Percentiles rank a stretch among this genome's conserved stretches.
Evolutionary conservation across 192 early-diverging fungal species (phyloP).

Genomic region (Lobulomyces angularis): DNA sequence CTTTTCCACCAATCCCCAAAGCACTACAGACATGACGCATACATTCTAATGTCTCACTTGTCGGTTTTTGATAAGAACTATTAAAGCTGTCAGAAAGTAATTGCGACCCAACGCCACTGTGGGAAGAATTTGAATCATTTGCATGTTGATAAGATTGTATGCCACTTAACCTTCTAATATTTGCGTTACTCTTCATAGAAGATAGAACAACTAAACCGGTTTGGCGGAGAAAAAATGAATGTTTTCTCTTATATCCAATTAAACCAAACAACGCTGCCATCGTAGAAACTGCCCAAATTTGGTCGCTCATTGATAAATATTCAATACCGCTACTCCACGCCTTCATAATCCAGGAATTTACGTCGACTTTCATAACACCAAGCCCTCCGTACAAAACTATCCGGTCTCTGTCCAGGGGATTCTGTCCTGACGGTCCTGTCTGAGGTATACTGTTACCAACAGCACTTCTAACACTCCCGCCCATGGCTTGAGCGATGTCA

Average conservation of each 20-base stretch:
- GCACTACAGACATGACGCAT: slow-evolving; percentile 56
- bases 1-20: slow-evolving; percentile 49
- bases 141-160: slow-evolving; percentile 6
- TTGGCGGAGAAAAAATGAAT: slow-evolving; percentile 60
- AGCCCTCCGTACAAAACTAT: slow-evolving; percentile 22
- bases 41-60: slow-evolving; percentile 47
- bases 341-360: slow-evolving; percentile 52
- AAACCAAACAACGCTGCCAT: slow-evolving; percentile 47
- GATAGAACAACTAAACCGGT: slow-evolving; percentile 24
- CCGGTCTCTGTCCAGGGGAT: too few relatives aligned
- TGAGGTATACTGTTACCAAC: slow-evolving; percentile 1
- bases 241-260: slow-evolving; percentile 48
- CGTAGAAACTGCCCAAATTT: slow-evolving; percentile 33
- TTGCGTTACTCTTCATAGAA: slow-evolving; percentile 9
- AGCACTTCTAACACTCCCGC: slow-evolving; percentile 2
- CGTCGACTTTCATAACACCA: slow-evolving; percentile 33
- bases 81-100: neutral
- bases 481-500: slow-evolving; percentile 2
- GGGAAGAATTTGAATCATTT: neutral
- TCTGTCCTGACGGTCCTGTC: too few relatives aligned
- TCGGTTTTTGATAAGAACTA: slow-evolving; percentile 10
- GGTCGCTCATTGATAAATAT: slow-evolving; percentile 42
- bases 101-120: neutral
- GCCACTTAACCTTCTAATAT: slow-evolving; percentile 7
- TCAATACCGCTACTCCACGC: slow-evolving; percentile 37